Evolutionary conservation across 768 basidiomycete species (phyloP).

Genomic region (Tricholoma furcatifolium): DNA sequence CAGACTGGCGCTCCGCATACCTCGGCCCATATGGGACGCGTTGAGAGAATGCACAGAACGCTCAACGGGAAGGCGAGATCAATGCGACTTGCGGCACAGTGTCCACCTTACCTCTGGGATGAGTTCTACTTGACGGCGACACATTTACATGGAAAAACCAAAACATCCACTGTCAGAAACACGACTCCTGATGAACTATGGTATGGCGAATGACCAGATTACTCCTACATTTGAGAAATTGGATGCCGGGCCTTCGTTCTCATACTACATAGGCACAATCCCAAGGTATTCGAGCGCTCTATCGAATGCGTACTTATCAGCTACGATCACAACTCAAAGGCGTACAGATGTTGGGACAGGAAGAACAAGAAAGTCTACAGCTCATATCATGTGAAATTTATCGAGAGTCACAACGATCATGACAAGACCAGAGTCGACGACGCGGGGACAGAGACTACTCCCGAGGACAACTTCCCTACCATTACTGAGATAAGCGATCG

Average conservation of each 20-base stretch:
- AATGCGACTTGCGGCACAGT: conserved; percentile 22
- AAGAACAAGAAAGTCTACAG: conserved; percentile 13
- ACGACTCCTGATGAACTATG: conserved; percentile 23
- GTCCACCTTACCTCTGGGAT: conserved; percentile 27
- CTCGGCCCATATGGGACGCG: conserved; percentile 32
- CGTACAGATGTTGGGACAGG: conserved; percentile 29
- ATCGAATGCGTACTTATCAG: conserved; percentile 35
- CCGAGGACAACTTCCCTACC: no score
- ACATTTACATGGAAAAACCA: conserved; percentile 10
- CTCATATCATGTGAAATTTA: no score
- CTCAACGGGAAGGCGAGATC: conserved; percentile 24
- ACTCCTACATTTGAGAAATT: conserved; percentile 29
- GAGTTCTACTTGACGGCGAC: no score
- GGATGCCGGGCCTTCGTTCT: no score
- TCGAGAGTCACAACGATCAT: no score
- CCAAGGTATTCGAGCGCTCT: no score
- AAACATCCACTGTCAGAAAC: neutral
- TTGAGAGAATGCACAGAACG: conserved; percentile 31
- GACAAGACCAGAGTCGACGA: conserved; percentile 24
- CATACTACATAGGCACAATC: no score
- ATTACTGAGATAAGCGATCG: no score
- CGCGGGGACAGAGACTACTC: no score
- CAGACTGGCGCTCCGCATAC: conserved; percentile 26
- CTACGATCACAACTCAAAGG: conserved; percentile 31
- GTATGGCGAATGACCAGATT: conserved; percentile 23